Base-by-base conservation (phyloP, 805 yeast genomes). In the Kazachstania viticola region DNA sequence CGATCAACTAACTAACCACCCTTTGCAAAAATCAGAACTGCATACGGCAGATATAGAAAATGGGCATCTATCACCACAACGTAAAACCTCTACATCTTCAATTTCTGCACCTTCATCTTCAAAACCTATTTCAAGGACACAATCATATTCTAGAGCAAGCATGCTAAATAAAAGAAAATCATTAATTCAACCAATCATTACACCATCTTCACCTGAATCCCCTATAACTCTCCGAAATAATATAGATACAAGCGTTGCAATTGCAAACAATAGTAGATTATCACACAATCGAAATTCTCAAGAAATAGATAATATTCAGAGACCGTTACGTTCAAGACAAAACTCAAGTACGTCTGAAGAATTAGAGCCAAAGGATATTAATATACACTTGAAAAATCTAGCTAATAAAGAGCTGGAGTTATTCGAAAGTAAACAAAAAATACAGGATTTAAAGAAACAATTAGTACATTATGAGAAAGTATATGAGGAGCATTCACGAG, bases 321-420 rank as follows among this genome's bases (percentile, higher is more conserved):
- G 32, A 9, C 42, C 51, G 13, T 32, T 29, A 4, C 48, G 38
- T 27, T 44, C 52, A 4, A 38, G 46, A 17, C 32, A 30, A 23
- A 38, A 45, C 22, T 40, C 44, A 9, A 18, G 38, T 9, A 35
- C 31, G 11, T 35, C 51, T 1, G 17, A 30, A 1, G 18, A 23
- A 5, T 22, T 39, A 22, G 43, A 38, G 18, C 17, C 41, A 14
- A 48, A 39, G 13, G 73, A 65, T 25, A 58, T 76, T 5, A 73
- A 71, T 35, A 71, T 67, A 4, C 69, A 75, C 30, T 54, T 79
- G 30, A 64, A 82, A 38, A 56, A 65, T 7, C 55, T 79, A 28
- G 88, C 88, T 0, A 58, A 71, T 25, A 79, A 76, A 45, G 91
- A 79, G 48, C 70, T 75, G 70, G 69, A 68, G 17, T 60, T 79